A percentile compares a stretch with the other conserved stretches of the same genome.
These are phyloP conservation scores for Phytophthora meadii DNA, from an alignment of 352 stramenopile species.

Conservation along the genomic window DNA sequence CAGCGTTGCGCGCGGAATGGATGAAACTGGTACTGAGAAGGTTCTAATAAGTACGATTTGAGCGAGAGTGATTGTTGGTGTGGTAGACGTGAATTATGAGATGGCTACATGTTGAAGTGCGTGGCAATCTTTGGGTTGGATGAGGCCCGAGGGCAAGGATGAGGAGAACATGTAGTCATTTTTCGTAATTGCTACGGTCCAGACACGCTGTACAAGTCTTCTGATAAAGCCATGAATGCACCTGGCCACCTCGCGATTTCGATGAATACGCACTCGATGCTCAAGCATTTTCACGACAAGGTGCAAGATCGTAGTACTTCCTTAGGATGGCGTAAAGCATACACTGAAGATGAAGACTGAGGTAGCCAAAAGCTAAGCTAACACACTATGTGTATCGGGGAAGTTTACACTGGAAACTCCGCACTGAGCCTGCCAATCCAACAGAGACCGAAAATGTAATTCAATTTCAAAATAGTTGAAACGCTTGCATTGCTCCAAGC, in stretches of 20 bases:
- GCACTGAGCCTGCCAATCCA: no score
- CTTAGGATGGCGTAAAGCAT: no score
- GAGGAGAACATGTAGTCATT: not conserved
- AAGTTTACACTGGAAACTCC: no score
- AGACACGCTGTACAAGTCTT: not conserved
- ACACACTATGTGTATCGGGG: no score
- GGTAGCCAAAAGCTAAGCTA: no score
- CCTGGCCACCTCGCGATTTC: not conserved
- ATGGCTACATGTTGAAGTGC: not conserved
- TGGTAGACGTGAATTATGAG: not conserved
- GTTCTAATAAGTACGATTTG: constrained; percentile 14
- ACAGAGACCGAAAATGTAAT: no score
- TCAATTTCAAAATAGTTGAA: no score
- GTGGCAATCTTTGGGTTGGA: not conserved
- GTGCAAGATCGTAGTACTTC: no score
- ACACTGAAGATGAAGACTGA: no score
- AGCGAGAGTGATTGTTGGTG: constrained; percentile 11
- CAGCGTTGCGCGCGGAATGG: constrained; percentile 4
- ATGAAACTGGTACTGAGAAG: not conserved
- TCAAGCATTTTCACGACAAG: not conserved
- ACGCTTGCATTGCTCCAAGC: no score
- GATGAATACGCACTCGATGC: not conserved
- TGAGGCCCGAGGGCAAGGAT: not conserved
- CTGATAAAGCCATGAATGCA: not conserved
- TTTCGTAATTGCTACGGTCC: not conserved